phyloP scores from a whole-genome alignment of 2,329 filamentous ascomycete species.

The Hypoxylon sp. region DNA sequence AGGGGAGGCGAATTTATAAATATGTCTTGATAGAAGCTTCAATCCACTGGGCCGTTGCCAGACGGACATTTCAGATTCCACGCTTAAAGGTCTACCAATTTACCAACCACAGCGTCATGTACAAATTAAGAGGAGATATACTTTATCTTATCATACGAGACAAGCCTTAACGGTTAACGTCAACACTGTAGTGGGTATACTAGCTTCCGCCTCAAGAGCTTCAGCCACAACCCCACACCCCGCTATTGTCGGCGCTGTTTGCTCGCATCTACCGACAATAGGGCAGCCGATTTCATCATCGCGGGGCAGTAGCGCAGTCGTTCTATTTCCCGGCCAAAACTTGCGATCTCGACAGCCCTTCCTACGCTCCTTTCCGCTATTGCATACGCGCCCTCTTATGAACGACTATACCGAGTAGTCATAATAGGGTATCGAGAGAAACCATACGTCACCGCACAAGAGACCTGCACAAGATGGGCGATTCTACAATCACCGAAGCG shows the following conservation, averaged over 20 bases:
- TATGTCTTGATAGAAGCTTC: constrained; percentile 15
- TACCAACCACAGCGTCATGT: background rate
- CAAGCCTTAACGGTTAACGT: constrained; percentile 3
- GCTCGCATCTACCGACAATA: constrained; percentile 8
- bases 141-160: constrained; percentile 23
- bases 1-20: constrained; percentile 2
- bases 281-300: constrained; percentile 37
- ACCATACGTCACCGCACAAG: background rate
- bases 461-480: constrained; percentile 60
- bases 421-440: background rate
- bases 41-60: constrained; percentile 19
- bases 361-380: background rate
- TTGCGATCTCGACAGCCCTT: constrained; percentile 5
- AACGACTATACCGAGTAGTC: background rate
- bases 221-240: constrained; percentile 29
- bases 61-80: constrained; percentile 24
- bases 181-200: background rate
- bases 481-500: constrained; percentile 78
- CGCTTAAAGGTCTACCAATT: background rate
- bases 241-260: constrained; percentile 21
- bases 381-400: background rate
- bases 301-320: constrained; percentile 40
- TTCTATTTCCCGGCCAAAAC: constrained; percentile 6
- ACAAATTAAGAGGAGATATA: constrained; percentile 5
- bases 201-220: constrained; percentile 36